These are phyloP conservation scores for Fraxinus sp. DNA, from an alignment of 305 asterid genomes.

Conservation along the genomic window DNA sequence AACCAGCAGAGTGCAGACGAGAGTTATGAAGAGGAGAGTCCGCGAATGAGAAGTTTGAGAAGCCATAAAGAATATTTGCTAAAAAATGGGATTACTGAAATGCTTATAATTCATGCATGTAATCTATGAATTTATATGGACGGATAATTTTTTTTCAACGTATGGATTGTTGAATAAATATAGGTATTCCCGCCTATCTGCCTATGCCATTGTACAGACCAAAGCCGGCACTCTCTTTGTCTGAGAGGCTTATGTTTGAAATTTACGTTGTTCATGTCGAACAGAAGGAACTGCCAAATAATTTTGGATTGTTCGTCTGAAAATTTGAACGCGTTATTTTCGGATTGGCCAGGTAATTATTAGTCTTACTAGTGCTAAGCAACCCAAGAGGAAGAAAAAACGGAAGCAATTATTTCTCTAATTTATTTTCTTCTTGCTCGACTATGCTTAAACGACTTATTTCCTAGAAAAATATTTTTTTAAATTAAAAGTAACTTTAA, in stretches of 20 bases:
- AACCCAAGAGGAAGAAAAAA: too few relatives aligned
- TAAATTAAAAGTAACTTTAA: too few relatives aligned
- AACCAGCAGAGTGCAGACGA: constrained; percentile 21
- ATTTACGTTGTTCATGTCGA: too few relatives aligned
- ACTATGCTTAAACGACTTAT: too few relatives aligned
- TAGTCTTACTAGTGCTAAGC: too few relatives aligned
- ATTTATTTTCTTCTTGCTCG: too few relatives aligned
- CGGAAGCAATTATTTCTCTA: too few relatives aligned
- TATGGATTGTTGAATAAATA: neutral
- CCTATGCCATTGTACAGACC: constrained; percentile 8
- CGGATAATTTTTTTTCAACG: neutral
- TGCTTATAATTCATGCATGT: constrained; percentile 21
- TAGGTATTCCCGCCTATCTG: constrained; percentile 28
- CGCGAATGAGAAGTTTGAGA: constrained; percentile 19
- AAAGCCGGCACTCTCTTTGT: constrained; percentile 22
- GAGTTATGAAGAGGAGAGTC: constrained; percentile 24
- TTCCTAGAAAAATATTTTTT: too few relatives aligned
- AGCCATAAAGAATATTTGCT: constrained; percentile 23
- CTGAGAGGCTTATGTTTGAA: neutral
- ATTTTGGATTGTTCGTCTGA: too few relatives aligned
- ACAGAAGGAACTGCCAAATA: too few relatives aligned
- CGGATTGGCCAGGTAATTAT: too few relatives aligned
- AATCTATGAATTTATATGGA: constrained; percentile 24
- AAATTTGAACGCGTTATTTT: too few relatives aligned
- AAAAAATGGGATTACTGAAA: neutral